phyloP scores from a whole-genome alignment of 495 filamentous ascomycete species.

The Lasiosphaeriaceae sp. region DNA sequence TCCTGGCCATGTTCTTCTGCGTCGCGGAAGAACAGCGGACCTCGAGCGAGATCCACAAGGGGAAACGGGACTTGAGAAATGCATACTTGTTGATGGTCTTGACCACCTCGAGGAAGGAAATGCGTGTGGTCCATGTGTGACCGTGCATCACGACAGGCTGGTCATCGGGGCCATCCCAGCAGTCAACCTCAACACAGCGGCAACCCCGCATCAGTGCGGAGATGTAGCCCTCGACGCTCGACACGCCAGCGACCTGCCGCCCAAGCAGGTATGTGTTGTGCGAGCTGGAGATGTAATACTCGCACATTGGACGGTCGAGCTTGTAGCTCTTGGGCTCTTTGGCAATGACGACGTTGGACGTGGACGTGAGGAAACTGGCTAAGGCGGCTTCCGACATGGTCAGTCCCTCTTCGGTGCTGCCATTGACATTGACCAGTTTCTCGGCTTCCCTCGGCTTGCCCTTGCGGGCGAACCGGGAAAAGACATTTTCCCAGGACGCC shows the following conservation, averaged over 20 bases:
- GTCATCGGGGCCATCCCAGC: constrained; percentile 88
- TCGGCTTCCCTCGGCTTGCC: constrained; percentile 51
- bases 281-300: constrained; percentile 97
- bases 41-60: constrained; percentile 90
- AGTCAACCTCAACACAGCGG: constrained; percentile 94
- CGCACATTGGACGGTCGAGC: constrained; percentile 83
- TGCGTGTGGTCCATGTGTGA: constrained; percentile 77
- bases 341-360: constrained; percentile 60
- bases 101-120: constrained; percentile 85
- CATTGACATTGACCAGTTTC: constrained; percentile 27
- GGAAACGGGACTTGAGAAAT: constrained; percentile 75
- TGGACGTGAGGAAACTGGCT: constrained; percentile 70
- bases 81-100: constrained; percentile 90
- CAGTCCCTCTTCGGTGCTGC: constrained; percentile 35
- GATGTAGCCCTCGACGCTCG: constrained; percentile 93
- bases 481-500: constrained; percentile 66
- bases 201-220: constrained; percentile 83
- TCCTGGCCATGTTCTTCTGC: constrained; percentile 83
- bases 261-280: constrained; percentile 97
- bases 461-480: constrained; percentile 66
- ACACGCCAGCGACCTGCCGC: constrained; percentile 81
- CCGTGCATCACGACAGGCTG: constrained; percentile 88
- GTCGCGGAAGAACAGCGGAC: constrained; percentile 85
- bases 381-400: constrained; percentile 74
- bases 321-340: constrained; percentile 51